A percentile compares a stretch with the other conserved stretches of the same genome.
Conservation (phyloP, 257 asterid genomes). For the Plectranthus barbatus region DNA sequence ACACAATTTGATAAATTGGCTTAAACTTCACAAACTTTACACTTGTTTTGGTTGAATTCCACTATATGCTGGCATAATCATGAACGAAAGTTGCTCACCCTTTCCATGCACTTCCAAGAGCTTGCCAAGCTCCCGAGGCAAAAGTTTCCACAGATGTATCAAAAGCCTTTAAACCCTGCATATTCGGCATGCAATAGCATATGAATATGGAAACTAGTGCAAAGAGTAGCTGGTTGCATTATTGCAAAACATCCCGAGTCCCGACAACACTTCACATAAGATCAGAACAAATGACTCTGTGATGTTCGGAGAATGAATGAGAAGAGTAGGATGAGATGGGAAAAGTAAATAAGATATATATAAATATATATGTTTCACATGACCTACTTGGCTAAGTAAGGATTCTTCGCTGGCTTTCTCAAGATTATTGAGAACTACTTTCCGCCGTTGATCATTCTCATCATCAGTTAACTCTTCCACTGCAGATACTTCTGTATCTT, state of each 20-base stretch:
- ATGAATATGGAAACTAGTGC: not conserved
- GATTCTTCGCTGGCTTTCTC: conserved; percentile 93
- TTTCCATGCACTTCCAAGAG: conserved; percentile 89
- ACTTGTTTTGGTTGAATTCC: too few relatives aligned
- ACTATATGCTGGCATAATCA: conserved; percentile 26
- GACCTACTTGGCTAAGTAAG: conserved; percentile 78
- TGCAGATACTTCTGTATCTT: conserved; percentile 33
- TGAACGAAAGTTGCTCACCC: conserved; percentile 69
- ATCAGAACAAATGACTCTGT: conserved; percentile 2
- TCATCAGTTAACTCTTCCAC: conserved; percentile 61
- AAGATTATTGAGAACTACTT: conserved; percentile 61
- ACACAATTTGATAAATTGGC: too few relatives aligned
- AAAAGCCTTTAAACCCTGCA: conserved; percentile 83
- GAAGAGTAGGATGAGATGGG: not conserved
- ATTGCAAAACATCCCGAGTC: not conserved
- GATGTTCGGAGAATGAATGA: not conserved
- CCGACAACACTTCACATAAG: not conserved
- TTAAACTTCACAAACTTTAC: too few relatives aligned
- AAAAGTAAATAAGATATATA: too few relatives aligned
- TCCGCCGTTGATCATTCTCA: conserved; percentile 57
- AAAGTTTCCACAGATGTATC: conserved; percentile 79
- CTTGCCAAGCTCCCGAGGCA: conserved; percentile 98
- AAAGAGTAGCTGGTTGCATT: not conserved
- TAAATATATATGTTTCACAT: not conserved
- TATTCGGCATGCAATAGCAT: conserved; percentile 6